Evolutionary conservation across 371 early-diverging fungal genomes (phyloP), one percentile per base, ranked within the genome.

Genomic region (Batrachochytrium dendrobatidis): DNA sequence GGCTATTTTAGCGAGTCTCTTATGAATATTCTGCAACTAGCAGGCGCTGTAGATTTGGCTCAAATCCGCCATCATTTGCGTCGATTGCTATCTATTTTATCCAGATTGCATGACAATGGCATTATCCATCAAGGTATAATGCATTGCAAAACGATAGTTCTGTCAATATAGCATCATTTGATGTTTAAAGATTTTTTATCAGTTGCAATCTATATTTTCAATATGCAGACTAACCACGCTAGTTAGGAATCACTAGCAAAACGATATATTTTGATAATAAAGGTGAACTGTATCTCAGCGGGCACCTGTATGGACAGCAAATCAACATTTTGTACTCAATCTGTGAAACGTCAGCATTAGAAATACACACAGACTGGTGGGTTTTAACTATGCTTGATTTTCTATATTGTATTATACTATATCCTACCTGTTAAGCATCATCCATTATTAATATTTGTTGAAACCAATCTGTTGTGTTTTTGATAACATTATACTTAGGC

Each of bases 301-400:
- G 51, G n/a, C 51, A 51, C 32, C 25, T 51, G 7, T 51, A 51
- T 22, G 28, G 32, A 3, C 51, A 51, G 30, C 51, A 51, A 5
- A 10, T 51, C 51, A n/a, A n/a, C n/a, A n/a, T n/a, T n/a, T n/a
- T n/a, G n/a, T n/a, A n/a, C n/a, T n/a, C n/a, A n/a, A n/a, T n/a
- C n/a, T n/a, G n/a, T n/a, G n/a, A n/a, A n/a, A n/a, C n/a, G n/a
- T n/a, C n/a, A n/a, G n/a, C n/a, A n/a, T n/a, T n/a, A n/a, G n/a
- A n/a, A n/a, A n/a, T n/a, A n/a, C n/a, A n/a, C n/a, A n/a, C n/a
- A n/a, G n/a, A n/a, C n/a, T n/a, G n/a, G n/a, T n/a, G n/a, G n/a
- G n/a, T n/a, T n/a, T n/a, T n/a, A n/a, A n/a, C n/a, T n/a, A n/a
- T n/a, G n/a, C n/a, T n/a, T n/a, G n/a, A n/a, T n/a, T n/a, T n/a